A percentile compares a stretch with the other conserved stretches of the same genome.
These are phyloP conservation scores for Cercospora sesami DNA, from an alignment of 2,329 filamentous ascomycete species.

Conservation along the genomic window DNA sequence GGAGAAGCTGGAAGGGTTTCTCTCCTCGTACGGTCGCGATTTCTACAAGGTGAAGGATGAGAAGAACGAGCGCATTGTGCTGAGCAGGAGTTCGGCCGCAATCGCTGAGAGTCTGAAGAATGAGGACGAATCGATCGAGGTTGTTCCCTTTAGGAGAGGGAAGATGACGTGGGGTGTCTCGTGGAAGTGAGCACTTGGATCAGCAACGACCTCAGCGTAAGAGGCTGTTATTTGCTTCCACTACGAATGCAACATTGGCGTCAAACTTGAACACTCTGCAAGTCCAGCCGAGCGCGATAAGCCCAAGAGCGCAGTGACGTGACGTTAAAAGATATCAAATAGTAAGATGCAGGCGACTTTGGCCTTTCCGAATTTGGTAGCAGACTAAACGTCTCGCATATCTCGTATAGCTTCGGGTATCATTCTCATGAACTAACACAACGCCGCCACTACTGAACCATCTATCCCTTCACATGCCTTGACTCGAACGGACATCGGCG, in stretches of 20 bases:
- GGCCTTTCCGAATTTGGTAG: not conserved
- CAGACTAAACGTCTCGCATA: not conserved
- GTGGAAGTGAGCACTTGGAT: conserved; percentile 41
- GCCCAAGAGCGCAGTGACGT: not conserved
- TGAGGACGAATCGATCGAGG: conserved; percentile 55
- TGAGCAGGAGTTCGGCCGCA: conserved; percentile 57
- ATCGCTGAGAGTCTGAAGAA: conserved; percentile 58
- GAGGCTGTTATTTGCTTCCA: not conserved
- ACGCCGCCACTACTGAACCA: not conserved
- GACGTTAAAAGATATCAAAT: not conserved
- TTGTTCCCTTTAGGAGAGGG: conserved; percentile 66
- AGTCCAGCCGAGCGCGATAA: not conserved
- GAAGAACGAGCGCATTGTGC: conserved; percentile 54
- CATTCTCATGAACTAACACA: not conserved
- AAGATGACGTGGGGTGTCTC: conserved; percentile 60
- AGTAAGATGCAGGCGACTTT: not conserved
- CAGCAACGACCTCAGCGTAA: not conserved
- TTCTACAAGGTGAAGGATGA: conserved; percentile 58
- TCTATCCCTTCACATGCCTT: not conserved
- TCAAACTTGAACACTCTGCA: not conserved
- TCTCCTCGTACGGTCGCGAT: conserved; percentile 56
- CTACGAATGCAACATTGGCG: not conserved
- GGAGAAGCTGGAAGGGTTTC: conserved; percentile 59
- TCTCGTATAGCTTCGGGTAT: not conserved
- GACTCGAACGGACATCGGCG: conserved; percentile 12